Evolutionary conservation across 1,284 basidiomycete species (phyloP).

Genomic region (Rhodotorula sp.): DNA sequence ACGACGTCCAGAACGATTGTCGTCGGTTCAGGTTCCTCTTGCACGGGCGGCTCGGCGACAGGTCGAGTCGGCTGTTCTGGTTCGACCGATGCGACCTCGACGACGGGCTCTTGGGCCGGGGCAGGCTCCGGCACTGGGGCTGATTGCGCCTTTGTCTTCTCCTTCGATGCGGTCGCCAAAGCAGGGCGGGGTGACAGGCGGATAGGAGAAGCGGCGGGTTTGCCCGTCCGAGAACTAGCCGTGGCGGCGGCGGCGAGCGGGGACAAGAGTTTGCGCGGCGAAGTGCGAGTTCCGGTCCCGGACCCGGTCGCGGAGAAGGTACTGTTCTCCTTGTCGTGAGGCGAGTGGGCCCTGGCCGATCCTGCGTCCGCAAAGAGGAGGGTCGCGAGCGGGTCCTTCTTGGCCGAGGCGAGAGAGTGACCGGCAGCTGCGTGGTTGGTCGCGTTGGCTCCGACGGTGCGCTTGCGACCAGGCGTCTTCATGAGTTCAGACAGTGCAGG

Average conservation of each 20-base stretch:
- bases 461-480: conserved; percentile 39
- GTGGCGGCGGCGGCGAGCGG: neutral
- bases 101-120: conserved; percentile 1
- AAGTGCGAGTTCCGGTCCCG: neutral
- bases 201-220: neutral
- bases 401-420: conserved; percentile 7
- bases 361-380: conserved; percentile 28
- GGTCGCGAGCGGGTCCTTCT: conserved; percentile 36
- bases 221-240: neutral
- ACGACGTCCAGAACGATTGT: neutral
- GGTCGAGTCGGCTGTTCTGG: conserved; percentile 3
- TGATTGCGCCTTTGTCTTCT: neutral
- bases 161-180: neutral
- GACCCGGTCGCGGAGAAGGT: neutral
- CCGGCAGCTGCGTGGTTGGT: neutral
- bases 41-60: neutral
- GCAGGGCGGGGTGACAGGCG: conserved; percentile 8
- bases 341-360: neutral
- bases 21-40: too few species aligned
- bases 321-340: conserved; percentile 28
- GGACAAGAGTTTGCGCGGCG: conserved; percentile 15
- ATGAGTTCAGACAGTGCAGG: conserved; percentile 34
- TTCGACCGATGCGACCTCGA: conserved; percentile 18
- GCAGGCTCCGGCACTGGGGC: neutral
- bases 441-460: conserved; percentile 12